Base-by-base conservation (phyloP, 805 yeast genomes). In the Starmerella apicola region DNA sequence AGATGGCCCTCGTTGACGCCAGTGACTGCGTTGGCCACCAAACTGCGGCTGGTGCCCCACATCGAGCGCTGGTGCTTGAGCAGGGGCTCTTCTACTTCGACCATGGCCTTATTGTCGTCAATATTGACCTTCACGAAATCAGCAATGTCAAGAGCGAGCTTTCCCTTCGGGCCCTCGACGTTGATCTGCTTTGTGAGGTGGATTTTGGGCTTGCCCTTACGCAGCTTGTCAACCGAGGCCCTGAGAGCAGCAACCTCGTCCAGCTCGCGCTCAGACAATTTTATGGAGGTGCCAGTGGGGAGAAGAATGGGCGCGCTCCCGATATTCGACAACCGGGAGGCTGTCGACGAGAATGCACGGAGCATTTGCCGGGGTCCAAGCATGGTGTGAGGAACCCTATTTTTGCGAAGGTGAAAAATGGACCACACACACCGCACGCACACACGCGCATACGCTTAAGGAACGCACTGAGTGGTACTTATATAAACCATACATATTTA, bases 1-100 rank as follows among this genome's bases (percentile, higher is more conserved):
- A 84, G 62, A 58, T 91, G 97, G 12, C 97, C 97, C 52, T 86
- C 97, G 30, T 84, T 76, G 29, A 85, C 94, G 38, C 99, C 99
- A 27, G 72, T 66, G 22, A 88, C 69, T 50, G 80, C 72, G 62
- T 88, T 88, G 53, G 76, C 74, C 35, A 91, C 58, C 43, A 78
- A 66, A 0, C 93, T 70, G 57, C 98, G 73, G 38, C 79, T 70
- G 5, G 97, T 91, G 15, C 98, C 99, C 97, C 97, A 91, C 72
- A 91, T 74, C 16, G 93, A 66, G 49, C 79, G 74, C 64, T 91
- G 98, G 39, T 72, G 65, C 54, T 73, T 77, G 51, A 71, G 63
- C 2, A 57, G 53, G 3, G 75, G 66, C 51, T 78, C 70, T 29
- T 64, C 62, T n/a, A 86, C 82, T 1, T 63, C 42, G 3, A 88